Conservation (phyloP, 805 yeast genomes). For the Ogataea polymorpha region DNA sequence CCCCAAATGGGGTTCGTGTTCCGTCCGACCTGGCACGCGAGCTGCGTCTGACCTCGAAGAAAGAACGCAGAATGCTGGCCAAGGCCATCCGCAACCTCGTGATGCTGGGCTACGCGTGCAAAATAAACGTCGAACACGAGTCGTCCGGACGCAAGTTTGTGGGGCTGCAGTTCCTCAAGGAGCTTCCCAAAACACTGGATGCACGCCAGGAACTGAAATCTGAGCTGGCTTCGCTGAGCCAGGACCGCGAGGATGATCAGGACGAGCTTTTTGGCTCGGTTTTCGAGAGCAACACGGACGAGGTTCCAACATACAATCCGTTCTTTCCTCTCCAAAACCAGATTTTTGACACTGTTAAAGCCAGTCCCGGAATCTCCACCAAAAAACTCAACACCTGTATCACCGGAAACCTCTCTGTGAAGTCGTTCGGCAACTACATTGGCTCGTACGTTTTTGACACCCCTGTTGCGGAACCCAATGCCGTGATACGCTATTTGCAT, state of each 20-base stretch:
- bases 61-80: constrained; percentile 34
- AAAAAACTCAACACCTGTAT: constrained; percentile 49
- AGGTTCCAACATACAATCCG: constrained; percentile 41
- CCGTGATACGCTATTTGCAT: constrained; percentile 61
- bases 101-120: constrained; percentile 25
- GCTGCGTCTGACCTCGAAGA: constrained; percentile 44
- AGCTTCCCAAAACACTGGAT: constrained; percentile 18
- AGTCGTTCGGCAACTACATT: constrained; percentile 15
- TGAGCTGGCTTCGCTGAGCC: constrained; percentile 11
- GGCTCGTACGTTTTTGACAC: constrained; percentile 17
- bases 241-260: constrained; percentile 19
- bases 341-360: constrained; percentile 45
- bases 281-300: constrained; percentile 22
- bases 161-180: constrained; percentile 25
- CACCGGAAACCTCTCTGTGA: constrained; percentile 54
- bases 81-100: constrained; percentile 51
- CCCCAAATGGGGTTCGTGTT: constrained; percentile 60
- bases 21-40: constrained; percentile 60
- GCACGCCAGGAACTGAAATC: constrained; percentile 7
- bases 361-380: constrained; percentile 54
- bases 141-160: constrained; percentile 21
- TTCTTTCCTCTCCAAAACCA: constrained; percentile 67
- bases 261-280: constrained; percentile 35
- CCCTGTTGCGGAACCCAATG: constrained; percentile 17
- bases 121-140: constrained; percentile 26